Conservation (phyloP, 2,329 filamentous ascomycete species). For the Daldinia eschscholtzii region DNA sequence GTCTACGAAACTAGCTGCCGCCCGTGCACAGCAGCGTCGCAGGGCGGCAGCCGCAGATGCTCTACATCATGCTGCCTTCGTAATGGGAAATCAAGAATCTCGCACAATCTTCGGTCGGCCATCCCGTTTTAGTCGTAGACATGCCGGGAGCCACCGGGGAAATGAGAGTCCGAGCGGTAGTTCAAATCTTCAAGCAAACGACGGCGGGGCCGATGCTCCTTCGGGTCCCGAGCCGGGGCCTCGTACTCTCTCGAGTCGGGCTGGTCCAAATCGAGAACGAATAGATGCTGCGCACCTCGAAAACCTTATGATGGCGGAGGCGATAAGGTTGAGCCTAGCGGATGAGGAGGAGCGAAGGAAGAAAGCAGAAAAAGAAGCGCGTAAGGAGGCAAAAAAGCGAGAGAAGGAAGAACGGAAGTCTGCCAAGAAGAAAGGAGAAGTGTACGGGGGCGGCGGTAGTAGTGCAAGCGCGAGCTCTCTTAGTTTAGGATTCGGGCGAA, state of each 20-base stretch:
- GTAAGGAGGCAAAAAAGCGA: constrained; percentile 85
- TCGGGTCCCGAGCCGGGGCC: constrained; percentile 54
- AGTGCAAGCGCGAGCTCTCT: constrained; percentile 74
- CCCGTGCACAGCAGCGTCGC: constrained; percentile 85
- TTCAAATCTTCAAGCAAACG: constrained; percentile 36
- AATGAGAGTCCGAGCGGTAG: constrained; percentile 50
- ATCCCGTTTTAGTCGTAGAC: constrained; percentile 69
- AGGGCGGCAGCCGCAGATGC: constrained; percentile 93
- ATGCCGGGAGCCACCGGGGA: constrained; percentile 56
- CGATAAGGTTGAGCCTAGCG: constrained; percentile 89
- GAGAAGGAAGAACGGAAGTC: constrained; percentile 87
- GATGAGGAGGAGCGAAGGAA: constrained; percentile 92
- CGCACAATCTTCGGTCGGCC: constrained; percentile 65
- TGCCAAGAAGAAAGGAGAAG: constrained; percentile 70
- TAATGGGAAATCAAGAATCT: constrained; percentile 76
- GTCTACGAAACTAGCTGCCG: constrained; percentile 88
- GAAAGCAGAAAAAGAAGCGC: constrained; percentile 83
- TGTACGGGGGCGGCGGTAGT: constrained; percentile 58
- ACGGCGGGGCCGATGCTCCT: constrained; percentile 48
- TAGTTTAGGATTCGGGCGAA: constrained; percentile 70
- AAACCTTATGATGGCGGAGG: constrained; percentile 99
- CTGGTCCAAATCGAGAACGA: constrained; percentile 42
- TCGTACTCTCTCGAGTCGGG: constrained; percentile 51
- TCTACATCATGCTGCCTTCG: constrained; percentile 92
- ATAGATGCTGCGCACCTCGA: constrained; percentile 77